Evolutionary conservation across 257 asterid genomes (phyloP).

Genomic region (Hygrophila difformis): DNA sequence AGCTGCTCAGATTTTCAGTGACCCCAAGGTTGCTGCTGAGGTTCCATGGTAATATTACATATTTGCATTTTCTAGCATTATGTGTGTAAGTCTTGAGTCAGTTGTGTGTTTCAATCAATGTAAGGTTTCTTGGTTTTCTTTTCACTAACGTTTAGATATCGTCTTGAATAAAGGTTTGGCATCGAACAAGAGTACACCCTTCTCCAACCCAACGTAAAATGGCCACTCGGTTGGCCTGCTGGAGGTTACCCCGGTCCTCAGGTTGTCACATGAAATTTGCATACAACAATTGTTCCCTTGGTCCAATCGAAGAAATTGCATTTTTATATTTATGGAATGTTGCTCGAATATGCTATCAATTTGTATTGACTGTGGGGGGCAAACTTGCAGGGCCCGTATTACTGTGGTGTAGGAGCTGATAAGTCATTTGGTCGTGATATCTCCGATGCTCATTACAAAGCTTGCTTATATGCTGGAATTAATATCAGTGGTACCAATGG

Average conservation of each 20-base stretch:
- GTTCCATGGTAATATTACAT: slow-evolving; percentile 97
- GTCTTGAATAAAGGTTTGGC: slow-evolving; percentile 87
- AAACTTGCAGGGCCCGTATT: slow-evolving; percentile 73
- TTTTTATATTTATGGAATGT: not conserved
- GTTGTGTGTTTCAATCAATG: too few species aligned
- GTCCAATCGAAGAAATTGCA: too few species aligned
- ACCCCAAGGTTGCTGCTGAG: slow-evolving; percentile 65
- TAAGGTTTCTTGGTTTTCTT: too few species aligned
- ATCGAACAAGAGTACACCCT: slow-evolving; percentile 88
- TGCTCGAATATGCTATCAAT: not conserved
- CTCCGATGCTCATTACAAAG: slow-evolving; percentile 96
- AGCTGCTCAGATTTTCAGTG: slow-evolving; percentile 86
- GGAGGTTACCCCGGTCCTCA: slow-evolving; percentile 99
- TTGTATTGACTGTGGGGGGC: not conserved
- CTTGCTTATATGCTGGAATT: slow-evolving; percentile 96
- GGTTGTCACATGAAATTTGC: slow-evolving; percentile 25
- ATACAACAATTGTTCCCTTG: not conserved
- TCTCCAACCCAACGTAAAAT: slow-evolving; percentile 42
- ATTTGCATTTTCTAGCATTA: too few species aligned
- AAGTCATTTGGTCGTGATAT: slow-evolving; percentile 95
- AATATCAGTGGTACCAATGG: slow-evolving; percentile 96
- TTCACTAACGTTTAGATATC: too few species aligned
- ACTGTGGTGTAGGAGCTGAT: slow-evolving; percentile 92
- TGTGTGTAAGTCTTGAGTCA: too few species aligned
- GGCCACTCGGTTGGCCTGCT: slow-evolving; percentile 75